Conservation (phyloP, 1,139 yeast genomes). For the Kodamaea derodonti region DNA sequence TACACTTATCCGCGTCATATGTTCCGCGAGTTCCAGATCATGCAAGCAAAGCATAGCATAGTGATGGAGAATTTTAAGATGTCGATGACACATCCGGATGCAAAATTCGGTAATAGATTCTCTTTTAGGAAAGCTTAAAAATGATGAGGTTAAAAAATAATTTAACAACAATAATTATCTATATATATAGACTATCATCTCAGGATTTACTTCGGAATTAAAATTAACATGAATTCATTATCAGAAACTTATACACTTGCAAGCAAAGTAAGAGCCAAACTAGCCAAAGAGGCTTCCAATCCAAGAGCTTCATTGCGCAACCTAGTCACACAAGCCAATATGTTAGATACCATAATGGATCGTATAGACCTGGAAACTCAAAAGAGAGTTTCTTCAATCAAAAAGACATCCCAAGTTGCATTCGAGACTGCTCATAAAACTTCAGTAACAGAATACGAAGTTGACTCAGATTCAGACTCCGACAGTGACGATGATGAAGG, state of each 20-base stretch:
- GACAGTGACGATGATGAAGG: slow-evolving; percentile 12
- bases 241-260: slow-evolving; percentile 66
- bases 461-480: slow-evolving; percentile 13
- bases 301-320: slow-evolving; percentile 58
- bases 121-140: neutral
- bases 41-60: no score
- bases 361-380: slow-evolving; percentile 32
- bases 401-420: slow-evolving; percentile 1
- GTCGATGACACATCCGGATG: neutral
- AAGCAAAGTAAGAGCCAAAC: slow-evolving; percentile 62
- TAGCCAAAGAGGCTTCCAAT: slow-evolving; percentile 61
- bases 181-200: no score
- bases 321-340: slow-evolving; percentile 72
- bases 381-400: slow-evolving; percentile 14
- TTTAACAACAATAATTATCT: no score
- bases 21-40: no score
- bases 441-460: slow-evolving; percentile 20
- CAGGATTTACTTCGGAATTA: no score
- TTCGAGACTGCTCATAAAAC: neutral
- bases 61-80: no score
- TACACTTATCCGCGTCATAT: no score
- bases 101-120: neutral
- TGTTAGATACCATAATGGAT: slow-evolving; percentile 69
- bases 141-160: neutral
- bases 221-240: slow-evolving; percentile 34